A percentile compares a stretch with the other conserved stretches of the same genome.
Evolutionary conservation across 1,284 basidiomycete species (phyloP).

Genomic region (Fistulinella staudtii): DNA sequence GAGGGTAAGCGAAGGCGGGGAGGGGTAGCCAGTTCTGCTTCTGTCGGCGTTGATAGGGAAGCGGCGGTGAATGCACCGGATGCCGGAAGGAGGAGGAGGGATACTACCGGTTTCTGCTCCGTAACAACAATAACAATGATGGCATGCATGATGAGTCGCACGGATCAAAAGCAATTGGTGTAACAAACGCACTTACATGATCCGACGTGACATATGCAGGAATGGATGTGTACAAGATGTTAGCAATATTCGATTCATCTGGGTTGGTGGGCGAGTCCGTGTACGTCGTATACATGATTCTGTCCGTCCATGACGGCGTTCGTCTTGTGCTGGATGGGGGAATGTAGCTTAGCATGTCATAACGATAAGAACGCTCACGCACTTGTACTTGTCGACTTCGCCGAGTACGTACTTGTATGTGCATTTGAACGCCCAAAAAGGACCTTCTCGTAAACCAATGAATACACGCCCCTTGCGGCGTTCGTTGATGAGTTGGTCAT

Average conservation of each 20-base stretch:
- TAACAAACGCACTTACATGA: conserved; percentile 53
- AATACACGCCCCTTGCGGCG: conserved; percentile 62
- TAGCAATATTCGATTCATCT: conserved; percentile 53
- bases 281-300: conserved; percentile 83
- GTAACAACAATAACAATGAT: too few species aligned
- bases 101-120: conserved; percentile 42
- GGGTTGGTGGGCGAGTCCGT: conserved; percentile 58
- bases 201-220: conserved; percentile 77
- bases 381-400: conserved; percentile 79
- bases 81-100: conserved; percentile 38
- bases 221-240: conserved; percentile 68
- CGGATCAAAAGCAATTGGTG: neutral
- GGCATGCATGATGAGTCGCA: conserved; percentile 1
- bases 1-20: conserved; percentile 50
- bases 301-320: conserved; percentile 91
- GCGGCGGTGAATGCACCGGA: too few species aligned
- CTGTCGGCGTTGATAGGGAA: conserved; percentile 4
- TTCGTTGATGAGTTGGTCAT: conserved; percentile 74
- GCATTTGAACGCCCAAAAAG: conserved; percentile 81
- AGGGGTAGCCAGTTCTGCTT: conserved; percentile 14
- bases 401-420: conserved; percentile 87
- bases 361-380: conserved; percentile 6
- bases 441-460: conserved; percentile 73
- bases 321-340: conserved; percentile 56
- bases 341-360: too few species aligned